Conservation (phyloP, 106 monocot genomes). For the Dactylorhiza incarnata region DNA sequence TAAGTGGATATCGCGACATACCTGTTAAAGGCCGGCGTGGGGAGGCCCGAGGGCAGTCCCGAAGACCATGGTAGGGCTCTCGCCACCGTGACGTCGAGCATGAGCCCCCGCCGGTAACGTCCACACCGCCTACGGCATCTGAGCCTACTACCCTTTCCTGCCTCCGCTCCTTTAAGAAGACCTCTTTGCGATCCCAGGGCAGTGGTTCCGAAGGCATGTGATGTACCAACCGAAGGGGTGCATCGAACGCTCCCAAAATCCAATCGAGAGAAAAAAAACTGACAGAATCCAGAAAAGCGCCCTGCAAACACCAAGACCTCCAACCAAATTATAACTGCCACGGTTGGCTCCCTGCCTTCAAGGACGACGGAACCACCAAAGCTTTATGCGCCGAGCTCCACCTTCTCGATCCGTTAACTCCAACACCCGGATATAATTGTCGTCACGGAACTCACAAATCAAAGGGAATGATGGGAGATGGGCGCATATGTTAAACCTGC, state of each 20-base stretch:
- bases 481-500: not conserved
- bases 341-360: not conserved
- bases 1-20: constrained; percentile 5
- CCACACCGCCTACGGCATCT: constrained; percentile 31
- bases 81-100: constrained; percentile 47
- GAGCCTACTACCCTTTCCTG: constrained; percentile 29
- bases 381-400: not conserved
- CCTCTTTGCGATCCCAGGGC: constrained; percentile 71
- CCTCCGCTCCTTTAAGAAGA: constrained; percentile 50
- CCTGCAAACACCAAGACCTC: not conserved
- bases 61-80: constrained; percentile 37
- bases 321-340: not conserved
- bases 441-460: not conserved
- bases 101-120: constrained; percentile 15
- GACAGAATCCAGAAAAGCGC: not conserved
- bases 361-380: not conserved
- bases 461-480: not conserved
- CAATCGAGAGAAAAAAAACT: constrained; percentile 1
- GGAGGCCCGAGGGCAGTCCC: constrained; percentile 39
- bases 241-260: constrained; percentile 31
- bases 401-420: not conserved
- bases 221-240: constrained; percentile 28
- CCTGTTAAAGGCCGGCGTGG: constrained; percentile 51
- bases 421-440: not conserved
- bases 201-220: constrained; percentile 87